These are phyloP conservation scores for Pisolithus tinctorius DNA, from an alignment of 768 basidiomycete genomes.

Conservation along the genomic window DNA sequence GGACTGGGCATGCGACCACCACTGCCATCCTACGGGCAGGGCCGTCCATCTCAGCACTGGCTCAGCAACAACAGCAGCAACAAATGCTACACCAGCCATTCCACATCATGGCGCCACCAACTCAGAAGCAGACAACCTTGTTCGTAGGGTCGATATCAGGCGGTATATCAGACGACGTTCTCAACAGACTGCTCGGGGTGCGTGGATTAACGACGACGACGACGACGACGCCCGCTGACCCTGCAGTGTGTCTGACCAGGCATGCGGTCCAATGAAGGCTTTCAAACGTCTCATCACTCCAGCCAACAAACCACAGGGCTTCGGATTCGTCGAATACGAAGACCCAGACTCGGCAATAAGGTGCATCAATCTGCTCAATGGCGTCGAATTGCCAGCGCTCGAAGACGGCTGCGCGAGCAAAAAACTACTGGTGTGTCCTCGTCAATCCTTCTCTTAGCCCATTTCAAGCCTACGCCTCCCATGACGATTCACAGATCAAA, in stretches of 20 bases:
- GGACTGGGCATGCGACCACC: constrained; percentile 87
- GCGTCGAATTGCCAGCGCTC: constrained; percentile 54
- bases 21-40: constrained; percentile 84
- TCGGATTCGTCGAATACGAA: constrained; percentile 95
- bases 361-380: constrained; percentile 59
- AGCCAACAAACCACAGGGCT: constrained; percentile 90
- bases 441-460: background rate
- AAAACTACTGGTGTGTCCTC: constrained; percentile 58
- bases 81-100: constrained; percentile 55
- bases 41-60: constrained; percentile 86
- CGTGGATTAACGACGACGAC: constrained; percentile 15
- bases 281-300: constrained; percentile 93
- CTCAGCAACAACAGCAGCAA: constrained; percentile 80
- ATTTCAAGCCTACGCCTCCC: constrained; percentile 36
- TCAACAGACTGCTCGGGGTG: constrained; percentile 74
- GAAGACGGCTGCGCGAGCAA: constrained; percentile 57
- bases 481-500: constrained; percentile 56
- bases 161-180: constrained; percentile 77
- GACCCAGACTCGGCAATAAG: constrained; percentile 88
- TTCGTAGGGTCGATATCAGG: constrained; percentile 96
- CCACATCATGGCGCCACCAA: constrained; percentile 46
- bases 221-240: no score
- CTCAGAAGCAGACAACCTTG: constrained; percentile 64
- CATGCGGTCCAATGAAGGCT: constrained; percentile 83
- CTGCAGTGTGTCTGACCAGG: constrained; percentile 35